These are phyloP conservation scores for Pichia gijzeniarum DNA, from an alignment of 805 yeast genomes.

Conservation along the genomic window DNA sequence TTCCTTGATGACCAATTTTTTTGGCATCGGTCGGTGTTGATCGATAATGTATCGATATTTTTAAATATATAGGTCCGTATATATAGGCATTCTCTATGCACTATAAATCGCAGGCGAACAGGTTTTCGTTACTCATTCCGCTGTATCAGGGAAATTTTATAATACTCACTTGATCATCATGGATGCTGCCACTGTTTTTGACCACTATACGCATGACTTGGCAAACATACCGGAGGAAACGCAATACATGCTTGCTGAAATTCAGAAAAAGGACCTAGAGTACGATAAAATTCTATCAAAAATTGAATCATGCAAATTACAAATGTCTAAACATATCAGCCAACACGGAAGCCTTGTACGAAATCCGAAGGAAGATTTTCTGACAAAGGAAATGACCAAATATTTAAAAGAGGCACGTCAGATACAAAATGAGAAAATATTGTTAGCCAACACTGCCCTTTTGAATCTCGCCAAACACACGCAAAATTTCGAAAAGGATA, in stretches of 20 bases:
- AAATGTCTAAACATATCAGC: conserved; percentile 73
- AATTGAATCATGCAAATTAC: conserved; percentile 66
- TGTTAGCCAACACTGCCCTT: conserved; percentile 77
- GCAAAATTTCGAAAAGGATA: conserved; percentile 64
- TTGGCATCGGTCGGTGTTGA: no score
- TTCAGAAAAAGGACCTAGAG: conserved; percentile 60
- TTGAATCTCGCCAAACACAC: conserved; percentile 73
- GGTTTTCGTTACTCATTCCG: no score
- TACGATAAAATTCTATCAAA: conserved; percentile 61
- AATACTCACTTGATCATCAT: no score
- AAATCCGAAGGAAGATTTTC: conserved; percentile 72
- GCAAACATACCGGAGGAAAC: conserved; percentile 86
- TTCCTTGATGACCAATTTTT: background rate
- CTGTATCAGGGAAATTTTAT: no score
- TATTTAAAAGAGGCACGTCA: conserved; percentile 54
- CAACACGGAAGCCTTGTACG: conserved; percentile 76
- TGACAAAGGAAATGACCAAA: conserved; percentile 59
- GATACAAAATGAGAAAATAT: conserved; percentile 71
- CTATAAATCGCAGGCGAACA: no score
- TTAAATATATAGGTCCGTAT: no score
- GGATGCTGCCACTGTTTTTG: conserved; percentile 87
- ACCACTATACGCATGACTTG: conserved; percentile 54
- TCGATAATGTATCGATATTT: no score
- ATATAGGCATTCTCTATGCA: no score
- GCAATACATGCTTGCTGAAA: conserved; percentile 71